Evolutionary conservation across 2,329 filamentous ascomycete genomes (phyloP).

Genomic region (Oidium heveae): DNA sequence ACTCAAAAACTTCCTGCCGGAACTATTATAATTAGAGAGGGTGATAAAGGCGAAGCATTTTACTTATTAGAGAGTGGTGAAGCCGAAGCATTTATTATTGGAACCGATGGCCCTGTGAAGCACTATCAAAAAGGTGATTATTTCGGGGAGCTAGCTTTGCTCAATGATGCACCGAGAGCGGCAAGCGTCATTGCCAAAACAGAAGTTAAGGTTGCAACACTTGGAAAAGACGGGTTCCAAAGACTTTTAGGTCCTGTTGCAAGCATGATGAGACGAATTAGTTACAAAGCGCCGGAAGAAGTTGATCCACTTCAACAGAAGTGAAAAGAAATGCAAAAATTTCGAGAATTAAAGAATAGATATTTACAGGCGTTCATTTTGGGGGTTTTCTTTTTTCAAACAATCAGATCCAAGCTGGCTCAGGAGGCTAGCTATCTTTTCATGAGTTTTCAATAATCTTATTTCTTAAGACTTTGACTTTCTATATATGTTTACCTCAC

Average conservation of each 20-base stretch:
- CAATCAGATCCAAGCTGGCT: neutral
- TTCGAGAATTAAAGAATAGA: too few relatives aligned
- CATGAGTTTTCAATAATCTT: too few relatives aligned
- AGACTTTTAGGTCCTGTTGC: slow-evolving; percentile 78
- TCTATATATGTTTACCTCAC: neutral
- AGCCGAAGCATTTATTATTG: slow-evolving; percentile 68
- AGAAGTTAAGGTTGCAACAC: slow-evolving; percentile 75
- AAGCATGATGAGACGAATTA: slow-evolving; percentile 64
- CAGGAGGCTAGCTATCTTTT: neutral
- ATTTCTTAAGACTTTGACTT: too few relatives aligned
- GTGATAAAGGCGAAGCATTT: slow-evolving; percentile 76
- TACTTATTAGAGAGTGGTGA: slow-evolving; percentile 74
- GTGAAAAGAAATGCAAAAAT: slow-evolving; percentile 3
- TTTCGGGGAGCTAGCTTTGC: slow-evolving; percentile 81
- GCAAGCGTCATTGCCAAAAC: slow-evolving; percentile 66
- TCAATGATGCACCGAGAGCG: slow-evolving; percentile 82
- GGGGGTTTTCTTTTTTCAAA: neutral
- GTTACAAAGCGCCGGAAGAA: slow-evolving; percentile 37
- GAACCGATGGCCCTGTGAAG: slow-evolving; percentile 43
- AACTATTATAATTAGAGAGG: slow-evolving; percentile 69
- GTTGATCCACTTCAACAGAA: slow-evolving; percentile 35
- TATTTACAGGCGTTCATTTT: neutral
- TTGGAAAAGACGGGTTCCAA: slow-evolving; percentile 90
- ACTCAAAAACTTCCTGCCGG: slow-evolving; percentile 64
- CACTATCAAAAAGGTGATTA: slow-evolving; percentile 80